Conservation (phyloP, 106 monocot species). For the Iris macrosiphon region DNA sequence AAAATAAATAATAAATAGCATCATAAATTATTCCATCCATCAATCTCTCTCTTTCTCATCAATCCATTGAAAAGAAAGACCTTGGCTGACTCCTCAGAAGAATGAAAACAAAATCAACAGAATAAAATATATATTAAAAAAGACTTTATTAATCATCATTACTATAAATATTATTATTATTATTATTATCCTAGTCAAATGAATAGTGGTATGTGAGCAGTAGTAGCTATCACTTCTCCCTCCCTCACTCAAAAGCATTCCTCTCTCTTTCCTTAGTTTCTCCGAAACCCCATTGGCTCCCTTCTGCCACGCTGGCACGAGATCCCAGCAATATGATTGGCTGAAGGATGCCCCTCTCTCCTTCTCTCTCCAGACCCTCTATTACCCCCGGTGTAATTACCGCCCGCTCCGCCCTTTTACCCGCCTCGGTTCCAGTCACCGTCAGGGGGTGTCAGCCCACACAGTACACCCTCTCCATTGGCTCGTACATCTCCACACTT, state of each 20-base stretch:
- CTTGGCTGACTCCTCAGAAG: too few relatives aligned
- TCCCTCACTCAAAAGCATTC: not conserved
- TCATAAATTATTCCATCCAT: too few relatives aligned
- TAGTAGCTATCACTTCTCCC: too few relatives aligned
- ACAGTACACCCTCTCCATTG: conserved; percentile 14
- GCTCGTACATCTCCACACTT: conserved; percentile 1
- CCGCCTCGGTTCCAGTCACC: conserved; percentile 2
- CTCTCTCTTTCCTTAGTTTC: conserved; percentile 11
- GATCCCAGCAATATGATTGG: conserved; percentile 37
- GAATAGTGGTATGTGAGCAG: too few relatives aligned
- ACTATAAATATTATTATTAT: too few relatives aligned
- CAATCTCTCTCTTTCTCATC: too few relatives aligned
- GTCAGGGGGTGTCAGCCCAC: not conserved
- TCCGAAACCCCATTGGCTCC: conserved; percentile 21
- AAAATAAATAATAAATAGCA: too few relatives aligned
- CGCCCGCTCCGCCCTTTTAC: conserved; percentile 1
- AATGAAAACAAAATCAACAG: too few relatives aligned
- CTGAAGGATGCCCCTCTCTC: not conserved
- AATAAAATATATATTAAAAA: too few relatives aligned
- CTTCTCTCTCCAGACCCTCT: not conserved
- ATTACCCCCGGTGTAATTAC: conserved; percentile 19
- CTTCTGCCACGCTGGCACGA: conserved; percentile 24
- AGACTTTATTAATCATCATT: too few relatives aligned
- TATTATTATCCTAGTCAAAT: too few relatives aligned
- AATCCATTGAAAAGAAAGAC: too few relatives aligned